Evolutionary conservation across 2,329 filamentous ascomycete species (phyloP).

Genomic region (Tolypocladium capitatum): DNA sequence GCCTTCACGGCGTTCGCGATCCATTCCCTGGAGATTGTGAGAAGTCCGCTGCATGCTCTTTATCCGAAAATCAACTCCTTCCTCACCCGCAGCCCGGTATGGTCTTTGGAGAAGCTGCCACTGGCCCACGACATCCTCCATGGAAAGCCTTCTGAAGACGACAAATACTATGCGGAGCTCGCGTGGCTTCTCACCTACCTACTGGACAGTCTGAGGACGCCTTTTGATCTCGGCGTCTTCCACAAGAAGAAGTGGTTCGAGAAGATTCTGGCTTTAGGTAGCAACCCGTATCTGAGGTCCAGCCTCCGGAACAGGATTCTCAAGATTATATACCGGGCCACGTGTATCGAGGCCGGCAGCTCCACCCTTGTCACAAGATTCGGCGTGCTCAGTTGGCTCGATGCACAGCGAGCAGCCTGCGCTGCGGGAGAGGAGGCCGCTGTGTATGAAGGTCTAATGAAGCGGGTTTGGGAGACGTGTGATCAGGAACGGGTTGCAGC

Average conservation of each 20-base stretch:
- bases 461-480: slow-evolving; percentile 48
- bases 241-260: slow-evolving; percentile 57
- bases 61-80: slow-evolving; percentile 82
- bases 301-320: slow-evolving; percentile 46
- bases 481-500: slow-evolving; percentile 49
- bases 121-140: slow-evolving; percentile 51
- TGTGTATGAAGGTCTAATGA: slow-evolving; percentile 40
- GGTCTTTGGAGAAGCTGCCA: slow-evolving; percentile 61
- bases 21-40: slow-evolving; percentile 55
- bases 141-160: slow-evolving; percentile 57
- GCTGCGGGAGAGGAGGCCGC: slow-evolving; percentile 27
- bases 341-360: slow-evolving; percentile 56
- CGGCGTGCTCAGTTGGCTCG: slow-evolving; percentile 63
- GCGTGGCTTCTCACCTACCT: slow-evolving; percentile 64
- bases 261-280: slow-evolving; percentile 55
- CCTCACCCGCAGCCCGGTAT: slow-evolving; percentile 63
- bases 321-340: slow-evolving; percentile 52
- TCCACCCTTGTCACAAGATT: slow-evolving; percentile 70
- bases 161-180: slow-evolving; percentile 58
- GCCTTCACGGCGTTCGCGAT: slow-evolving; percentile 64
- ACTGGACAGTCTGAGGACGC: slow-evolving; percentile 49
- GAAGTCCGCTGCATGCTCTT: slow-evolving; percentile 65
- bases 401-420: slow-evolving; percentile 40
- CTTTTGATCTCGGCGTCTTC: slow-evolving; percentile 46
- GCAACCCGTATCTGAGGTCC: slow-evolving; percentile 49